Percentiles rank a stretch among this genome's conserved stretches.
Conservation (phyloP, 495 filamentous ascomycete genomes). For the Aspergillus bridgeri region DNA sequence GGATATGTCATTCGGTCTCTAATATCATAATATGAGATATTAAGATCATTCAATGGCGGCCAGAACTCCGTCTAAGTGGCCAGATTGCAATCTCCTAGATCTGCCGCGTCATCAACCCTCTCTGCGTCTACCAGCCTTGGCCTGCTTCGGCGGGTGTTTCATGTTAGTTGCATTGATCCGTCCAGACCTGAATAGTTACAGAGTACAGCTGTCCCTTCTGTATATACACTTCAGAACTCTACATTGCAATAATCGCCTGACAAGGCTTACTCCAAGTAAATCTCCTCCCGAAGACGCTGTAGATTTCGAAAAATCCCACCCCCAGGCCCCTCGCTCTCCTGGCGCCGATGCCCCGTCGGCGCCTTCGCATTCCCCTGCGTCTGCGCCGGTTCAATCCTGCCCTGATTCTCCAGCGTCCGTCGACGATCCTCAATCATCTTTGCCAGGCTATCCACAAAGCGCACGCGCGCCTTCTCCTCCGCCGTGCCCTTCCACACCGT, state of each 20-base stretch:
- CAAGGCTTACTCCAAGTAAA: slow-evolving; percentile 50
- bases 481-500: slow-evolving; percentile 89
- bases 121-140: slow-evolving; percentile 10
- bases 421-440: slow-evolving; percentile 55
- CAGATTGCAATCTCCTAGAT: too few species aligned
- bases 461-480: slow-evolving; percentile 80
- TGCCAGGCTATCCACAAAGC: slow-evolving; percentile 76
- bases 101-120: slow-evolving; percentile 15
- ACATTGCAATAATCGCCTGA: neutral
- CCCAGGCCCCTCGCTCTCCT: slow-evolving; percentile 49
- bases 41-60: too few species aligned
- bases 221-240: neutral
- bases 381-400: slow-evolving; percentile 39
- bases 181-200: neutral
- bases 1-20: too few species aligned
- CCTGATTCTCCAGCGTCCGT: slow-evolving; percentile 52
- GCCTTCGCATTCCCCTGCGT: slow-evolving; percentile 13
- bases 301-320: slow-evolving; percentile 79
- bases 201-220: neutral
- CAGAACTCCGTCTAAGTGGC: too few species aligned
- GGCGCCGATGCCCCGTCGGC: slow-evolving; percentile 25
- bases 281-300: slow-evolving; percentile 72
- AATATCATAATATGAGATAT: too few species aligned
- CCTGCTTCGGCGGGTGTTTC: slow-evolving; percentile 6
- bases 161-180: slow-evolving; percentile 3